Conservation (phyloP, 345 rosid genomes). For the Acer negundo region DNA sequence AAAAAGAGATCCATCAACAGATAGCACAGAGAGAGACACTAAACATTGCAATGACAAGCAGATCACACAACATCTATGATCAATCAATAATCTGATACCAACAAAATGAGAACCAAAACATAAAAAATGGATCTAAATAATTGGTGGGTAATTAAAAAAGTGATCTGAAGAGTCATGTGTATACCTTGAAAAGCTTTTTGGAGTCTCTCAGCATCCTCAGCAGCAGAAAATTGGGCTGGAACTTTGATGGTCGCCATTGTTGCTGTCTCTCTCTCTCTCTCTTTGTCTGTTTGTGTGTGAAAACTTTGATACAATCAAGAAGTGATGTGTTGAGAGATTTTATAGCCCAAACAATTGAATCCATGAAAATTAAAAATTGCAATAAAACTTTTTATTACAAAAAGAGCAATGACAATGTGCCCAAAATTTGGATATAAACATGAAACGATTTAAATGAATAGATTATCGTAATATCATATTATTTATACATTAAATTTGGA, state of each 20-base stretch:
- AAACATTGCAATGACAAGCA: neutral
- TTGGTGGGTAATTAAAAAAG: neutral
- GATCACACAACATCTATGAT: neutral
- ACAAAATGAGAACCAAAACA: neutral
- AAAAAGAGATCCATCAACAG: neutral
- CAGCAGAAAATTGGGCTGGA: constrained; percentile 57
- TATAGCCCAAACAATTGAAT: neutral
- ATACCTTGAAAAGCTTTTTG: constrained; percentile 79
- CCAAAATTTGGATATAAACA: too few relatives aligned
- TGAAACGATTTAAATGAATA: too few relatives aligned
- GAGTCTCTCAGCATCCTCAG: constrained; percentile 91
- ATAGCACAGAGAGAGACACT: neutral
- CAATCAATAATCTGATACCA: neutral
- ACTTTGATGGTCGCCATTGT: constrained; percentile 74
- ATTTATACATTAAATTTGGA: too few relatives aligned
- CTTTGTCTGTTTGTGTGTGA: constrained; percentile 9
- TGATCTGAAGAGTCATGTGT: neutral
- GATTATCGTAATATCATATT: fast-evolving
- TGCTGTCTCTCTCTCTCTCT: constrained; percentile 4
- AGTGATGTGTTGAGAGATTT: neutral
- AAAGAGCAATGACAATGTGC: too few relatives aligned
- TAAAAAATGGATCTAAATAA: neutral
- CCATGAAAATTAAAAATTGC: too few relatives aligned
- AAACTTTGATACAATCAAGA: constrained; percentile 1
- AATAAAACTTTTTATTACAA: too few relatives aligned